Evolutionary conservation across 805 yeast species (phyloP).

Genomic region (Wickerhamiella qilinensis): DNA sequence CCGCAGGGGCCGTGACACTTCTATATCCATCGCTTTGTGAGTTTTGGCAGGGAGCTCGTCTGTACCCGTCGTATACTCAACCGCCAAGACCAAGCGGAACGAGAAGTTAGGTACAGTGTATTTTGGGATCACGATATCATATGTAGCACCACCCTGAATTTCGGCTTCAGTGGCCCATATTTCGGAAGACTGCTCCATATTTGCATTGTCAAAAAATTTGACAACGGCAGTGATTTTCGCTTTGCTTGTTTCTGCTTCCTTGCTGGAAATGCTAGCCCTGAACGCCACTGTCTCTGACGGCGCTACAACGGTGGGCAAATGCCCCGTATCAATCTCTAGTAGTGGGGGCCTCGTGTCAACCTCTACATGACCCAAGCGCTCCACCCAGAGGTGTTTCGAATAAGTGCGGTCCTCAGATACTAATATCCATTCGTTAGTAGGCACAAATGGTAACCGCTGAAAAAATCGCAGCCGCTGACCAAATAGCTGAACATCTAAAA

Average conservation of each 20-base stretch:
- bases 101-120: conserved; percentile 5
- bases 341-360: background rate
- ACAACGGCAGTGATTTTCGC: background rate
- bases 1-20: conserved; percentile 23
- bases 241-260: background rate
- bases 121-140: background rate
- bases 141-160: background rate
- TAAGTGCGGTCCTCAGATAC: background rate
- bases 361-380: background rate
- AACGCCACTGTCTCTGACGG: background rate
- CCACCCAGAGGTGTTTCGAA: background rate
- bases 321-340: background rate
- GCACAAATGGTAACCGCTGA: conserved; percentile 7
- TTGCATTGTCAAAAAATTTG: background rate
- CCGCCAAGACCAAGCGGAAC: conserved; percentile 7
- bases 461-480: conserved; percentile 4
- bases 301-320: background rate
- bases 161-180: background rate
- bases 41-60: conserved; percentile 18
- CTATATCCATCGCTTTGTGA: conserved; percentile 13
- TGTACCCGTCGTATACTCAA: conserved; percentile 11
- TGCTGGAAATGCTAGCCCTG: background rate
- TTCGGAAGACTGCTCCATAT: background rate
- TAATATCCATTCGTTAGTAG: conserved; percentile 4
- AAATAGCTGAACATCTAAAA: conserved; percentile 9